A percentile compares a stretch with the other conserved stretches of the same genome.
Conservation (phyloP, 2,329 filamentous ascomycete species). For the Penicillium sumatraense region DNA sequence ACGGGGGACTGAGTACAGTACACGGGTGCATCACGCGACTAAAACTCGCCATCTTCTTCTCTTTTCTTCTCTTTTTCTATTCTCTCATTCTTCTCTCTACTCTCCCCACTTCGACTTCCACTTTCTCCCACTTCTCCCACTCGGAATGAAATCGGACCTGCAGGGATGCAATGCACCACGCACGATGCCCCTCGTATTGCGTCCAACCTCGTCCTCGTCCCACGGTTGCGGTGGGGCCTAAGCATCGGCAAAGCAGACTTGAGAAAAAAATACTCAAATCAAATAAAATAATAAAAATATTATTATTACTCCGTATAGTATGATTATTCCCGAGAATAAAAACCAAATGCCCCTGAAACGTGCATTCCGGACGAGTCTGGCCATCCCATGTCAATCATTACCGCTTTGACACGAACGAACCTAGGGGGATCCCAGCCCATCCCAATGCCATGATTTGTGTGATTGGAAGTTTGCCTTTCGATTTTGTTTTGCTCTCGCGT, state of each 20-base stretch:
- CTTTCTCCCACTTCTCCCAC: too few relatives aligned
- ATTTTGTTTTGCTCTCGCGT: not conserved
- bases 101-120: too few relatives aligned
- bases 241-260: conserved; percentile 1
- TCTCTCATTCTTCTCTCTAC: too few relatives aligned
- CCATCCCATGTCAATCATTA: not conserved
- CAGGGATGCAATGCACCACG: too few relatives aligned
- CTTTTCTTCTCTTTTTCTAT: too few relatives aligned
- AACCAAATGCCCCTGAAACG: conserved; percentile 12
- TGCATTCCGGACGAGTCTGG: not conserved
- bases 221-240: conserved; percentile 10
- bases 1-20: too few relatives aligned
- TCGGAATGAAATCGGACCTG: not conserved
- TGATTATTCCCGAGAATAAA: too few relatives aligned
- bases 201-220: not conserved
- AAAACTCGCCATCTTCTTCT: too few relatives aligned
- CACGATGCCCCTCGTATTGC: not conserved
- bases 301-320: too few relatives aligned
- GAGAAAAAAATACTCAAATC: too few relatives aligned
- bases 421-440: not conserved
- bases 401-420: not conserved
- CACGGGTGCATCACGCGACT: not conserved
- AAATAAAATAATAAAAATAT: too few relatives aligned
- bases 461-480: not conserved
- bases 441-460: too few relatives aligned